Conservation (phyloP, 441 rosid genomes). For the Dalechampia spathulata region DNA sequence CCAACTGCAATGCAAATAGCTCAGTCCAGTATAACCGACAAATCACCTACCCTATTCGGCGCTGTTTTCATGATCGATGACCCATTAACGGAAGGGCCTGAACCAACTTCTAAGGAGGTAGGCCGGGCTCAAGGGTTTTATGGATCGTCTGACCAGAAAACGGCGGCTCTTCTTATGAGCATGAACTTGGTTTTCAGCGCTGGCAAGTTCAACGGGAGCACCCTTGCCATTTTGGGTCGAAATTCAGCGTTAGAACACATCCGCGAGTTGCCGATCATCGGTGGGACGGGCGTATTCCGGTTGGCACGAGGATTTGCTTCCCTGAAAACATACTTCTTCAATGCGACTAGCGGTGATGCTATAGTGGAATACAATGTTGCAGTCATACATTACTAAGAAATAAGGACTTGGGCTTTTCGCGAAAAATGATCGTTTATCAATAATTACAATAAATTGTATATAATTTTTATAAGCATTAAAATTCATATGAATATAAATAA, state of each 20-base stretch:
- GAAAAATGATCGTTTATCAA: no score
- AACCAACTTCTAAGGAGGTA: constrained; percentile 24
- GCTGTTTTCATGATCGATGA: constrained; percentile 28
- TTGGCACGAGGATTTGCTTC: constrained; percentile 6
- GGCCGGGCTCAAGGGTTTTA: constrained; percentile 42
- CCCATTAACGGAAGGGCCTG: constrained; percentile 37
- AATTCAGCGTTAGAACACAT: background rate
- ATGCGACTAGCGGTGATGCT: constrained; percentile 8
- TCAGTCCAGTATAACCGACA: constrained; percentile 8
- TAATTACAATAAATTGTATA: no score
- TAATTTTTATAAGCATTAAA: no score
- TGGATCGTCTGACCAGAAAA: background rate
- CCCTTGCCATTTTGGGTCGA: background rate
- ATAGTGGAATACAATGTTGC: constrained; percentile 42
- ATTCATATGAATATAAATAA: no score
- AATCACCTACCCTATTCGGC: constrained; percentile 27
- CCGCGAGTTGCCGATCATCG: constrained; percentile 10
- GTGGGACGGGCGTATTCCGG: constrained; percentile 13
- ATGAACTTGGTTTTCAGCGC: background rate
- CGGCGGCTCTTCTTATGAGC: background rate
- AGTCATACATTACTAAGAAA: constrained; percentile 21
- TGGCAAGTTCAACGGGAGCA: constrained; percentile 11
- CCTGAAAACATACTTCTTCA: background rate
- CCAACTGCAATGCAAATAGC: constrained; percentile 34
- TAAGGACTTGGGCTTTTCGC: no score